phyloP scores from a whole-genome alignment of 2,329 filamentous ascomycete genomes.

The Ilyonectria sp. region DNA sequence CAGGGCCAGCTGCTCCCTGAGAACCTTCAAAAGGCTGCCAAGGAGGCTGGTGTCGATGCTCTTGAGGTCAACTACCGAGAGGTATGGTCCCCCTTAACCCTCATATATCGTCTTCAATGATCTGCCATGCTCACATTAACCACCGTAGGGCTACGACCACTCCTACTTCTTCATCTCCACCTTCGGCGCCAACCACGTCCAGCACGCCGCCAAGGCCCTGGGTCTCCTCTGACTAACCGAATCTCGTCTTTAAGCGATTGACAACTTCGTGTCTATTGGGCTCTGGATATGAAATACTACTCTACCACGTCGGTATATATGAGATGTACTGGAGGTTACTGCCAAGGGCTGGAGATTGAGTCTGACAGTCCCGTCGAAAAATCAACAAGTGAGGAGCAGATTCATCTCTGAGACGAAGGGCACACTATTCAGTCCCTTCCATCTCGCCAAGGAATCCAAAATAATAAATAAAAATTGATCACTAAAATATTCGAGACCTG shows the following conservation, averaged over 20 bases:
- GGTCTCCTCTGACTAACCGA: conserved; percentile 52
- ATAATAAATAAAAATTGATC: conserved; percentile 34
- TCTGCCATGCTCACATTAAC: conserved; percentile 9
- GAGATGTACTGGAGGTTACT: conserved; percentile 1
- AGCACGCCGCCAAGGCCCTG: conserved; percentile 91
- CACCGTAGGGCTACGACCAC: conserved; percentile 86
- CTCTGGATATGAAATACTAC: background rate
- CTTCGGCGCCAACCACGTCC: conserved; percentile 91
- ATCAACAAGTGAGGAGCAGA: conserved; percentile 5
- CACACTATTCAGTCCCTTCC: background rate
- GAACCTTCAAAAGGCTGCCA: conserved; percentile 87
- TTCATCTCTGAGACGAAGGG: background rate
- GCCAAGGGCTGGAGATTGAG: background rate
- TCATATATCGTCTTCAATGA: background rate
- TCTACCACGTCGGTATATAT: background rate
- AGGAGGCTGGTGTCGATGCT: conserved; percentile 80
- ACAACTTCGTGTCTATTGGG: background rate
- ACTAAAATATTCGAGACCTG: conserved; percentile 20
- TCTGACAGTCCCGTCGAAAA: background rate
- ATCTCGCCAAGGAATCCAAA: conserved; percentile 28
- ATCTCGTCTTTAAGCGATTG: conserved; percentile 20
- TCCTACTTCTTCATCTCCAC: conserved; percentile 97
- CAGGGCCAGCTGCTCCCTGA: conserved; percentile 93
- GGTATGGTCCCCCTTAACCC: conserved; percentile 57
- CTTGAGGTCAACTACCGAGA: conserved; percentile 87